Evolutionary conservation across 1,284 basidiomycete genomes (phyloP), one percentile per base, ranked within the genome.

Genomic region (Wallemia hederae): DNA sequence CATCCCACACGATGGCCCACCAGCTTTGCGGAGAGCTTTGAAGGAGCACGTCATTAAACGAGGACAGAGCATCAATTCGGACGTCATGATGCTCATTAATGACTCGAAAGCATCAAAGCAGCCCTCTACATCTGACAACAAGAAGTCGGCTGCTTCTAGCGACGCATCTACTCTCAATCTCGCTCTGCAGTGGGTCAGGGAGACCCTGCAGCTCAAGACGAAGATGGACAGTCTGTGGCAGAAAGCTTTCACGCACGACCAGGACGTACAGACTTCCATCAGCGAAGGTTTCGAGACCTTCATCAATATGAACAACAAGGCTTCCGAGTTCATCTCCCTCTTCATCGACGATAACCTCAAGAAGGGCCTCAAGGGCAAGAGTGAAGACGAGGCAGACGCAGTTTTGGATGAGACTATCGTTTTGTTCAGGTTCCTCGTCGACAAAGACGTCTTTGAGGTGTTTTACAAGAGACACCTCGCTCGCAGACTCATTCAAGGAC

Each of bases 391-490:
- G 67, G 82, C 97, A 57, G 92, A 98, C 65, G 69, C 68, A 29
- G 79, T 94, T 2, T 73, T 98, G 62, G 88, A 94, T 68, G 94
- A 92, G 73, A 94, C 92, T 0, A 92, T 97, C 69, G 85, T 82
- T 1, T 78, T 98, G 26, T 99, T 98, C 79, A 80, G 94, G 61
- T 98, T 83, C 73, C 76, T 98, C 63, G 78, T 81, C 9, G 91
- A 98, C 71, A 98, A 97, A 72, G 94, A 99, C 69, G 80, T 91
- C 24, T 99, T 99, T 68, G 94, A 99, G 72, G 79, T 87, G 25
- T 98, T 98, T 72, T 99, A 98, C 75, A 98, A 98, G 73, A 78
- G 78, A 24, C 94, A 98, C 69, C 80, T 99, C 22, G 87, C 92
- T 11, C 89, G 91, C 69, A 85, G 94, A 49, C 74, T 99, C 9